Base-by-base conservation (phyloP, 2,329 filamentous ascomycete genomes). In the Helminthosporium solani region DNA sequence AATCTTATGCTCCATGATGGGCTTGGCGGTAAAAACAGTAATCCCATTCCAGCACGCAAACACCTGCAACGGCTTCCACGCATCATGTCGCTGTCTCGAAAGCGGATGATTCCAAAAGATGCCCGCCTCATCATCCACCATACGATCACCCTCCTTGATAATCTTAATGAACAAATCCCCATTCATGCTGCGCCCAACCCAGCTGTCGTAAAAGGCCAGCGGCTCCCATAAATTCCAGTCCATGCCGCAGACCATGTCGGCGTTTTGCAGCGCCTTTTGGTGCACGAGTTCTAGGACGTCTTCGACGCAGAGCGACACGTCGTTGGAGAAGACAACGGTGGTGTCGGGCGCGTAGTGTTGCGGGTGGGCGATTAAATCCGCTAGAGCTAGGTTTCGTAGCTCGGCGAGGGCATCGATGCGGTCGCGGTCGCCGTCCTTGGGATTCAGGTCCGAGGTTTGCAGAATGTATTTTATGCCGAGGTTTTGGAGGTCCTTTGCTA, bases 321-420 rank as follows among this genome's bases (percentile, higher is more conserved):
- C 96, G 68, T 88, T 86, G 78, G 95, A 89, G 70, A 97, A 92
- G 54, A 88, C 80, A 48, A 84, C 82, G 35, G 94, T 95, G 37
- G 91, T 94, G 75, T 97, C 91, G 37, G 90, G 90, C 73, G 96
- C 96, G 78, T 96, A 97, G 66, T 90, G 81, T 73, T 96, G 90
- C 48, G 96, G 87, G 28, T 58, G 18, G 2, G 47, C 47, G 25
- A 72, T 42, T 2, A 82, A 64, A 0, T 79, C 79, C 8, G 71
- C 55, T 1, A 83, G 61, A 0, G 79, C 79, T 5, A 78, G 52
- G 46, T 82, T 82, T 4, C 80, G 75, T 1, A 83, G 70, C 44
- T 71, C 55, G 12, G 79, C 77, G 12, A 83, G 74, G 27, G 61
- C 68, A 3, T 50, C 52, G 27, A 82, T 78, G 7, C 79, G 75